These are phyloP conservation scores for Hymenoscyphus albidus DNA, from an alignment of 2,329 filamentous ascomycete species.

Conservation along the genomic window DNA sequence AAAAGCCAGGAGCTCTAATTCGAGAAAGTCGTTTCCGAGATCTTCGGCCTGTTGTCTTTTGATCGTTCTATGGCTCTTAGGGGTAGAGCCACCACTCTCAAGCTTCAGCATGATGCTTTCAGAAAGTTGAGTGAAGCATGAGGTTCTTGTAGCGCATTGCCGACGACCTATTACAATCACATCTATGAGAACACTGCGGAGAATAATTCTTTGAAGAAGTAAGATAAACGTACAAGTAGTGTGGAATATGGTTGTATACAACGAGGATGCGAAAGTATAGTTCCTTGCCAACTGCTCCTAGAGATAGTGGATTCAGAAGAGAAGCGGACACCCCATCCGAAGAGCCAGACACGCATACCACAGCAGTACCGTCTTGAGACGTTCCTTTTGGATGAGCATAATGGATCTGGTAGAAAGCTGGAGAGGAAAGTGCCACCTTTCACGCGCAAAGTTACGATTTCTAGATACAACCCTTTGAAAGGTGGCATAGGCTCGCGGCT, in stretches of 20 bases:
- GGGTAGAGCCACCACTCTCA: background rate
- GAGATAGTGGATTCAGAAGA: background rate
- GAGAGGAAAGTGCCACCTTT: background rate
- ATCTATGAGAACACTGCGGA: background rate
- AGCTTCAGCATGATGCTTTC: background rate
- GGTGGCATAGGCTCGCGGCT: background rate
- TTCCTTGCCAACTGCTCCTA: background rate
- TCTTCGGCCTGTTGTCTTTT: background rate
- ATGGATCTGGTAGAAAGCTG: background rate
- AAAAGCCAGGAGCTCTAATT: background rate
- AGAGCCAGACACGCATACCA: background rate
- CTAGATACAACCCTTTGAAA: background rate
- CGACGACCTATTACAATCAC: background rate
- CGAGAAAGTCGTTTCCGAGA: background rate
- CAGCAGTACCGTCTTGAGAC: background rate
- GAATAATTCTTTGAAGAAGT: background rate
- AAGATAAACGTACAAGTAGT: background rate
- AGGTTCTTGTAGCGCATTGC: background rate
- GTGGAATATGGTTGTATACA: background rate
- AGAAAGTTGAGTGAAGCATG: background rate
- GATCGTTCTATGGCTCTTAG: background rate
- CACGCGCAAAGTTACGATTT: background rate
- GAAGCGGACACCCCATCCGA: background rate
- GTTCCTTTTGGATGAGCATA: background rate
- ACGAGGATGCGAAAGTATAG: background rate